These are phyloP conservation scores for Dioscorea dumetorum DNA, from an alignment of 106 monocot genomes.

Conservation along the genomic window DNA sequence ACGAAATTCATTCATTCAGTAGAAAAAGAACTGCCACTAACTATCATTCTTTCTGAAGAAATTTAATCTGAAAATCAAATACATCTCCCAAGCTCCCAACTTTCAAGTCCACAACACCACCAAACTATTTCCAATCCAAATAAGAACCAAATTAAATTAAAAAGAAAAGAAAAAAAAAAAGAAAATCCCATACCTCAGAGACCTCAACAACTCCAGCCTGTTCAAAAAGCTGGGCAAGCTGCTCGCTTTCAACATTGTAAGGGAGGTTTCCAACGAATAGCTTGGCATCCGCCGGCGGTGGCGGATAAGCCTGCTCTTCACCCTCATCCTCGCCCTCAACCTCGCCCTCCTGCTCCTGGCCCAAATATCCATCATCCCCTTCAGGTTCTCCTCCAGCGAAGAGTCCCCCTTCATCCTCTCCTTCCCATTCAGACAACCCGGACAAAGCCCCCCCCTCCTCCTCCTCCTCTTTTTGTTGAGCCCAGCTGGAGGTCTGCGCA, in stretches of 20 bases:
- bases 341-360: slow-evolving; percentile 8
- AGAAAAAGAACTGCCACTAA: too few relatives aligned
- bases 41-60: too few relatives aligned
- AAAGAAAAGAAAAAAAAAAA: background rate
- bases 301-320: slow-evolving; percentile 27
- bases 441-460: background rate
- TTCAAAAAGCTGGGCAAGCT: slow-evolving; percentile 58
- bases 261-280: slow-evolving; percentile 82
- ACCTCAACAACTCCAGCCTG: slow-evolving; percentile 67
- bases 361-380: slow-evolving; percentile 4
- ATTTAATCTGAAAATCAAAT: too few relatives aligned
- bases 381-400: slow-evolving; percentile 5
- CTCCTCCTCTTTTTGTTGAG: slow-evolving; percentile 22
- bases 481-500: slow-evolving; percentile 38
- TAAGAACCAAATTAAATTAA: background rate
- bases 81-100: too few relatives aligned
- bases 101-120: too few relatives aligned
- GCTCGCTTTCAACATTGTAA: slow-evolving; percentile 66
- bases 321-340: slow-evolving; percentile 15
- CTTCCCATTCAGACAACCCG: slow-evolving; percentile 6
- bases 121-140: too few relatives aligned
- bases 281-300: slow-evolving; percentile 89
- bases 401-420: slow-evolving; percentile 7
- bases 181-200: slow-evolving; percentile 38
- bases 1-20: too few relatives aligned